Conservation (phyloP, 306 rosid species). For the Purshia tridentata region DNA sequence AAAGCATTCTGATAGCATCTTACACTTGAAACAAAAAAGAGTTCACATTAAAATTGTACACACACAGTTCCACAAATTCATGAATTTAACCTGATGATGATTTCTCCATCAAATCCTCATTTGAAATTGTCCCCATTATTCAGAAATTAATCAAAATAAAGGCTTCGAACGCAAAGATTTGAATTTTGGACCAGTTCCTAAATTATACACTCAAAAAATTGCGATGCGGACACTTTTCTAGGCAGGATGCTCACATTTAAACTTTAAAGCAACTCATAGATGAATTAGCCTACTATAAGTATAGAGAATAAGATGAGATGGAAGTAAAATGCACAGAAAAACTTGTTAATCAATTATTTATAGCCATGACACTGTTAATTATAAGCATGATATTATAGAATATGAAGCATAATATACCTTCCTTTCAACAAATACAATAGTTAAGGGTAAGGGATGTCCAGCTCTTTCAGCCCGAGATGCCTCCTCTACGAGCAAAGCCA, state of each 20-base stretch:
- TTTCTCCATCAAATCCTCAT: slow-evolving; percentile 9
- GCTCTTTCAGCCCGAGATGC: slow-evolving; percentile 65
- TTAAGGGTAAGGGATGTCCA: slow-evolving; percentile 70
- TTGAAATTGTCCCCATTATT: background rate
- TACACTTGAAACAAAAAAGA: background rate
- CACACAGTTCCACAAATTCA: slow-evolving; percentile 1
- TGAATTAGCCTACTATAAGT: background rate
- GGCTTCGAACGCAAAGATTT: background rate
- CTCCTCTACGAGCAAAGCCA: slow-evolving; percentile 77
- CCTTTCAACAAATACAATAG: slow-evolving; percentile 87
- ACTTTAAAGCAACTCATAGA: slow-evolving; percentile 9
- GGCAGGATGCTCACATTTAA: background rate
- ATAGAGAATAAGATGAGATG: background rate
- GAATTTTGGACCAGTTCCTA: background rate
- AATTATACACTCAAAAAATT: background rate
- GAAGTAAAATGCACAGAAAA: background rate
- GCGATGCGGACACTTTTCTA: background rate
- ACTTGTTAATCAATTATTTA: background rate
- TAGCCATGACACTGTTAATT: background rate
- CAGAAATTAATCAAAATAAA: background rate
- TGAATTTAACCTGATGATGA: background rate
- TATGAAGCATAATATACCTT: slow-evolving; percentile 46
- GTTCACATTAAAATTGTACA: background rate
- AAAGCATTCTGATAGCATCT: background rate
- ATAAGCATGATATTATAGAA: slow-evolving; percentile 11